phyloP scores from a whole-genome alignment of 2,329 filamentous ascomycete species.

The Tetracladium maxilliforme region DNA sequence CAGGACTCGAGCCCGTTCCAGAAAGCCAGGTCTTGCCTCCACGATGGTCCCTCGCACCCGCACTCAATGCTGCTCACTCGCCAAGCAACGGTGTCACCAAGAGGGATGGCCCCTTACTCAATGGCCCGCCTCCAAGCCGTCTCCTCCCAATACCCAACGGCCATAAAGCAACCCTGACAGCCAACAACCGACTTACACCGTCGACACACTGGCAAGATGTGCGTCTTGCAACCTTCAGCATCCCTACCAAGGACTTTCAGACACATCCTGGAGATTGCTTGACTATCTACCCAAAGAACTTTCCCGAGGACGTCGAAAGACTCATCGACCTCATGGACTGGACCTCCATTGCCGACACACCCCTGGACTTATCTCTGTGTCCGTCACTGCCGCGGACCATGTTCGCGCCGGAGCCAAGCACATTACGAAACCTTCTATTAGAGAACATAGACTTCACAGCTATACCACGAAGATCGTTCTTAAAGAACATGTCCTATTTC shows the following conservation, averaged over 20 bases:
- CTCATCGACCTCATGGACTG: slow-evolving; percentile 72
- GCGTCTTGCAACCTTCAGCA: slow-evolving; percentile 53
- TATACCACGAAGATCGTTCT: slow-evolving; percentile 79
- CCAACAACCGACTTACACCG: slow-evolving; percentile 66
- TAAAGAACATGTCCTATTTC: slow-evolving; percentile 63
- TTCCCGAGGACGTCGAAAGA: slow-evolving; percentile 60
- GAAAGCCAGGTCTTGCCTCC: slow-evolving; percentile 62
- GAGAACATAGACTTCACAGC: slow-evolving; percentile 81
- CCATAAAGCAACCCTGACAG: slow-evolving; percentile 38
- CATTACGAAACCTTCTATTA: slow-evolving; percentile 61
- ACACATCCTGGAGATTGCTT: slow-evolving; percentile 72
- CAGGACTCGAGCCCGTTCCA: slow-evolving; percentile 54
- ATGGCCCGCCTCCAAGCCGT: no score
- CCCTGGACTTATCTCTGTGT: slow-evolving; percentile 35
- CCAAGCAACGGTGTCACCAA: no score
- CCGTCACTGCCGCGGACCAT: slow-evolving; percentile 7
- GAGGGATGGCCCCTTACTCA: no score
- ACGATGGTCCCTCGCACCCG: no score
- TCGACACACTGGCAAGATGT: slow-evolving; percentile 84
- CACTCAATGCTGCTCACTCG: no score
- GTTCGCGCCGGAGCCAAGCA: slow-evolving; percentile 25
- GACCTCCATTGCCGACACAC: slow-evolving; percentile 54
- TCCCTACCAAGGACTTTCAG: slow-evolving; percentile 24
- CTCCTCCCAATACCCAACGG: slow-evolving; percentile 43
- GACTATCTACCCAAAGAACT: slow-evolving; percentile 78